Conservation (phyloP, 225 moss, liverwort and hornwort species). For the Thuidium tamariscinum region DNA sequence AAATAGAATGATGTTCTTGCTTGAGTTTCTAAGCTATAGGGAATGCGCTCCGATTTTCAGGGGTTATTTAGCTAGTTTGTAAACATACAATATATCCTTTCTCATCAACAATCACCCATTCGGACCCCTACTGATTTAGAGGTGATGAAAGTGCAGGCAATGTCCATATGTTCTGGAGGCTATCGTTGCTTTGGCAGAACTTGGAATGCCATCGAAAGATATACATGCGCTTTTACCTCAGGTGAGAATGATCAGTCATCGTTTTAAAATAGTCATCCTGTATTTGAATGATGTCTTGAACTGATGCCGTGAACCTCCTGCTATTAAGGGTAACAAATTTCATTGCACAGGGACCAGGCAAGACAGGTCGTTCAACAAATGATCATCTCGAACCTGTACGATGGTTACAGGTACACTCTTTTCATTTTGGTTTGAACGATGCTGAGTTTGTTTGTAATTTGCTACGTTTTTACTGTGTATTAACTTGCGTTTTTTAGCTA, state of each 20-base stretch:
- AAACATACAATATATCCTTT: neutral
- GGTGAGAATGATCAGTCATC: conserved; percentile 19
- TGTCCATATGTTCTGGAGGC: conserved; percentile 91
- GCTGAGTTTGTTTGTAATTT: neutral
- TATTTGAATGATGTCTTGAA: neutral
- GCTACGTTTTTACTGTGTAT: neutral
- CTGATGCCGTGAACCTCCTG: neutral
- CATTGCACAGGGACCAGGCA: conserved; percentile 48
- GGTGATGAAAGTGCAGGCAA: conserved; percentile 42
- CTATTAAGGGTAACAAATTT: neutral
- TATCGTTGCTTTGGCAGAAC: conserved; percentile 78
- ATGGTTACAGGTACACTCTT: conserved; percentile 70
- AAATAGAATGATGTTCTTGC: neutral
- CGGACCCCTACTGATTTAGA: neutral
- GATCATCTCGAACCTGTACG: conserved; percentile 76
- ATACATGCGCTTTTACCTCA: conserved; percentile 74
- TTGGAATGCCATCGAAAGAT: conserved; percentile 77
- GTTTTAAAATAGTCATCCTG: neutral
- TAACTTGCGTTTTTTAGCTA: neutral
- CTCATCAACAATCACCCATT: neutral
- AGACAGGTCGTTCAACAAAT: conserved; percentile 40
- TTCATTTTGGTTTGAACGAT: neutral
- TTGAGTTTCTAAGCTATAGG: neutral
- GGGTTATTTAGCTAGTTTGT: neutral
- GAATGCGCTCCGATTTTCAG: neutral